Evolutionary conservation across 441 rosid species (phyloP), one percentile per base, ranked within the genome.

Genomic region (Gossypium schwendimanii): DNA sequence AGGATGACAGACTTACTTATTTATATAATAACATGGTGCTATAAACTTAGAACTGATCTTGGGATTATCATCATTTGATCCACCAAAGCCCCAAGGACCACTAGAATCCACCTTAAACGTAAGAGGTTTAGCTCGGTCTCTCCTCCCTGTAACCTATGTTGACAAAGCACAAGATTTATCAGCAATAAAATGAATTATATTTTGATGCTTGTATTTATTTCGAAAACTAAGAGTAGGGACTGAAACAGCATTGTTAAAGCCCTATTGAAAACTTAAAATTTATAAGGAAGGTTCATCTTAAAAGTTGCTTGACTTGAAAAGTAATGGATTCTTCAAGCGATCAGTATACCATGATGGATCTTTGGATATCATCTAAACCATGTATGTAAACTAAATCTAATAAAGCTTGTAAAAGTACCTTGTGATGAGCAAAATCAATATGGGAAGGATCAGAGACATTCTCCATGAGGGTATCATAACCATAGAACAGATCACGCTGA

Each of bases 391-490:
- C 63, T 7, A 20, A 47, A 73, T 20, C 9, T 15, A 4, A 39
- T 8, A 15, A 62, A 73, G 66, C 76, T 58, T 59, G 10, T 11
- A 45, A 63, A 50, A 57, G 6, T 71, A 94, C 97, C 97, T 88
- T 94, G 82, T 94, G 99, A 87, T 91, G 97, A 66, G 98, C 97
- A 77, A 92, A 91, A 78, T 92, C 90, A 58, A 92, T 92, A 79
- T 91, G 98, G 41, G 98, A 91, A 75, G 99, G 99, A 85, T 94
- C 97, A 55, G 99, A 92, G 75, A 94, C 99, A 54, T 94, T 92
- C 80, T 94, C 99, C 98, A 92, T 89, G 39, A 94, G 93, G 68
- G 97, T 94, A 81, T 94, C 96, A 73, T 92, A 94, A 44, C 96
- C 94, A 79, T 94, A 92, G 75, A 87, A 89, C 69, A 94, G 84